phyloP scores from a whole-genome alignment of 495 filamentous ascomycete species.

The Bryoglossum gracile region DNA sequence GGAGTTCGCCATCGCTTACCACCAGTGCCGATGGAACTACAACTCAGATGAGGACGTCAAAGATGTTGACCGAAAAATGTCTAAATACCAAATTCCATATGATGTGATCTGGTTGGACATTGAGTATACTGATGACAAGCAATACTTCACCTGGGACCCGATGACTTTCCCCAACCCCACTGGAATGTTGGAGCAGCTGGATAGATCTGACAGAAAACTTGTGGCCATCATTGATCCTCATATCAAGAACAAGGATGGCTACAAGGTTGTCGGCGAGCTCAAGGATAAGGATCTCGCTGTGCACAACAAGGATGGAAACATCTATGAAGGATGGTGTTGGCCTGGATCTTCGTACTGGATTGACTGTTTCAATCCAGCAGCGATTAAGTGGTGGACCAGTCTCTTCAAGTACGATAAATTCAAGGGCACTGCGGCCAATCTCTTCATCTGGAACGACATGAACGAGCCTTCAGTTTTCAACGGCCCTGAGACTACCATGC shows the following conservation, averaged over 20 bases:
- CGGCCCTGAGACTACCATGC: slow-evolving; percentile 95
- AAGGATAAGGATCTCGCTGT: slow-evolving; percentile 75
- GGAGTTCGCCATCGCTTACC: slow-evolving; percentile 85
- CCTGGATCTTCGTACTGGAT: slow-evolving; percentile 94
- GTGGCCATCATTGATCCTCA: slow-evolving; percentile 95
- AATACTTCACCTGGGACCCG: slow-evolving; percentile 96
- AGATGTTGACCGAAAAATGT: slow-evolving; percentile 92
- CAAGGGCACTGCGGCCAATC: slow-evolving; percentile 72
- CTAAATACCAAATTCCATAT: slow-evolving; percentile 89
- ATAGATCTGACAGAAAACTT: slow-evolving; percentile 76
- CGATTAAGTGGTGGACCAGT: slow-evolving; percentile 78
- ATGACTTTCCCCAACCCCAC: slow-evolving; percentile 79
- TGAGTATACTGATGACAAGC: slow-evolving; percentile 91
- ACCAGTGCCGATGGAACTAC: slow-evolving; percentile 99
- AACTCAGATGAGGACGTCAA: slow-evolving; percentile 93
- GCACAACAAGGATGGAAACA: slow-evolving; percentile 80
- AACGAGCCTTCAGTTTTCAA: slow-evolving; percentile 99
- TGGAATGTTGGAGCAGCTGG: slow-evolving; percentile 80
- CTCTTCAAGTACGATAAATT: slow-evolving; percentile 84
- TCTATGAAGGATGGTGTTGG: slow-evolving; percentile 98
- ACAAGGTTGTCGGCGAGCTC: slow-evolving; percentile 69
- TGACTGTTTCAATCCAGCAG: slow-evolving; percentile 85
- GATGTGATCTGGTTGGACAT: slow-evolving; percentile 99
- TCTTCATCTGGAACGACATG: slow-evolving; percentile 99
- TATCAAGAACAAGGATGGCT: slow-evolving; percentile 84